Conservation (phyloP, 257 asterid species). For the Solanum chilense region DNA sequence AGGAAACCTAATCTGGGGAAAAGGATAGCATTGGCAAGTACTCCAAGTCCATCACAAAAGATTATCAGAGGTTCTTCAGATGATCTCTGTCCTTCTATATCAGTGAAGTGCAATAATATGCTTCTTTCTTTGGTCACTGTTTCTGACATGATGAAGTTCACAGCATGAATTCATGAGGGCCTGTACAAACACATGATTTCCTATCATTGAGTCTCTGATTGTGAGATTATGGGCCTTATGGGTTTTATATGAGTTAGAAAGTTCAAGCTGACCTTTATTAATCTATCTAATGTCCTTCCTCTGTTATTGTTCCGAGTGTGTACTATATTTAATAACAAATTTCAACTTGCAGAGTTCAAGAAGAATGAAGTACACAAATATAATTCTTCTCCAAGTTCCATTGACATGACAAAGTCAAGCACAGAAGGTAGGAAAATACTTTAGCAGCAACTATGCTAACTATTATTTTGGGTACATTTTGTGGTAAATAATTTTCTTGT, state of each 20-base stretch:
- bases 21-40: constrained; percentile 22
- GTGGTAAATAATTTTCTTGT: not conserved
- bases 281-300: not conserved
- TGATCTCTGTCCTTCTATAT: constrained; percentile 1
- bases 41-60: constrained; percentile 73
- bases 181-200: not conserved
- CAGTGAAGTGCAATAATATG: not conserved
- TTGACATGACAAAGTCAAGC: constrained; percentile 28
- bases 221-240: not conserved
- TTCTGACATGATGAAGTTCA: not conserved
- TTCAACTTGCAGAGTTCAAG: constrained; percentile 61
- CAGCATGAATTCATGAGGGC: not conserved
- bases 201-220: not conserved
- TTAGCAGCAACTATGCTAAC: not conserved
- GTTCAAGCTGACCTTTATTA: not conserved
- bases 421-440: constrained; percentile 29
- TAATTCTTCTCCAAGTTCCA: constrained; percentile 41
- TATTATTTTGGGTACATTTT: not conserved
- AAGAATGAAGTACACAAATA: constrained; percentile 43
- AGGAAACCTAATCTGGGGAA: constrained; percentile 37
- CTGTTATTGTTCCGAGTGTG: not conserved
- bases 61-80: constrained; percentile 57
- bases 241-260: not conserved
- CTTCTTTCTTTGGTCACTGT: not conserved
- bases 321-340: not conserved